Percentiles rank a stretch among this genome's conserved stretches.
phyloP scores from a whole-genome alignment of 2,329 filamentous ascomycete species.

The Cylindrodendrum hubeiense region DNA sequence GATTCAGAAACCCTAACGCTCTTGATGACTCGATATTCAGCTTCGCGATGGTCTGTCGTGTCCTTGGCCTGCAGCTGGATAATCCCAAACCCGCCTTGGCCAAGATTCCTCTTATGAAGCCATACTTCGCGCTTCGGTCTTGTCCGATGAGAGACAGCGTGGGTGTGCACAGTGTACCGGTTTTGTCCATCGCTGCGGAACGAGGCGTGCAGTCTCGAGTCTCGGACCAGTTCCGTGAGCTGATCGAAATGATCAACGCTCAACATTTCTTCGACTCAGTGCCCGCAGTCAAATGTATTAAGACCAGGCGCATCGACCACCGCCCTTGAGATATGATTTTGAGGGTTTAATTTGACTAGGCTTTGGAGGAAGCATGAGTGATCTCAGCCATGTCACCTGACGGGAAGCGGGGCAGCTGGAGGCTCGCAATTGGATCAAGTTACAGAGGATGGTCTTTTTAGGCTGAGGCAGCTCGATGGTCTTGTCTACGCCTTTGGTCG shows the following conservation, averaged over 20 bases:
- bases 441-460: too few species aligned
- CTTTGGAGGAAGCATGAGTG: neutral
- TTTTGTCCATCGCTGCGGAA: neutral
- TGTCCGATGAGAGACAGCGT: neutral
- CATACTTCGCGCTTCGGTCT: neutral
- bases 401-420: neutral
- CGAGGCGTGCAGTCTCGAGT: neutral
- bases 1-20: neutral
- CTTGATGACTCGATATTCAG: neutral
- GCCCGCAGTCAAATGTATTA: neutral
- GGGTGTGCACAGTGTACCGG: neutral
- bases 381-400: neutral
- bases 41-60: neutral
- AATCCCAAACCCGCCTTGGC: neutral
- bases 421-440: neutral
- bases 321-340: neutral
- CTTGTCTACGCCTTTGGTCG: too few species aligned
- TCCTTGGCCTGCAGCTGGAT: neutral
- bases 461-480: too few species aligned
- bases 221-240: neutral
- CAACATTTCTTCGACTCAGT: neutral
- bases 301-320: neutral
- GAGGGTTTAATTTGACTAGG: neutral
- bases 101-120: neutral
- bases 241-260: neutral